Base-by-base conservation (phyloP, 257 asterid genomes). In the Fraxinus cuspidata region DNA sequence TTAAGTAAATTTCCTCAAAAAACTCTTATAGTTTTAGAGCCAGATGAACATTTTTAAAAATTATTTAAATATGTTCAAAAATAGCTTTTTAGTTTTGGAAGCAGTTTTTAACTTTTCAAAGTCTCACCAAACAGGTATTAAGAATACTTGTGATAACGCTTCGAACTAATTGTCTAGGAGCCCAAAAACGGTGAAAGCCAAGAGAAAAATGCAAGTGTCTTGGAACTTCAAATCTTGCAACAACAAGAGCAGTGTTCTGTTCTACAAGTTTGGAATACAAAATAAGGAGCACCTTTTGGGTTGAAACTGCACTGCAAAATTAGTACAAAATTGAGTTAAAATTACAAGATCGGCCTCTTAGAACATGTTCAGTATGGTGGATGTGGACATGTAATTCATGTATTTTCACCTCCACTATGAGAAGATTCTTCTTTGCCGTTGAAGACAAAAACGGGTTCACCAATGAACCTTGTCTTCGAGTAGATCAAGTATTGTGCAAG, bases 121-220 rank as follows among this genome's bases (percentile, higher is more conserved):
- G 1, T 40, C 47, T 10, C 3, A 4, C 13, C 0, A 11, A 10
- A 40, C 15, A 10, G 3, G 0, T 11, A 0, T 0, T 10, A 40
- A 40, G 47, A 10, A 40, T 2, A 11, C 4, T 40, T 10, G 47
- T 40, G 16, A 10, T 40, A 2, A 2, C 0, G 13, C 44, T 9
- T 15, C 21, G 2, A 49, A 49, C 58, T 49, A 49, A 49, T 49
- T 49, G 25, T 29, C 1, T 53, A 10, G 91, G 88, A 53, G 90
- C 93, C 97, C 98, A 93, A 78, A 95, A 90, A 72, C 97, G 98
- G 84, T 95, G 98, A 83, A 95, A 95, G 12, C 99, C 99, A 12
- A 95, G 87, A 67, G 98, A 97, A 69, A 93, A 95, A 87, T 90
- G 92, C 86, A 93, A 76, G 77, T 90, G 86, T 80, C 87, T 89